Evolutionary conservation across 169 alveolate species (phyloP).

Genomic region (Nephromyces sp.): DNA sequence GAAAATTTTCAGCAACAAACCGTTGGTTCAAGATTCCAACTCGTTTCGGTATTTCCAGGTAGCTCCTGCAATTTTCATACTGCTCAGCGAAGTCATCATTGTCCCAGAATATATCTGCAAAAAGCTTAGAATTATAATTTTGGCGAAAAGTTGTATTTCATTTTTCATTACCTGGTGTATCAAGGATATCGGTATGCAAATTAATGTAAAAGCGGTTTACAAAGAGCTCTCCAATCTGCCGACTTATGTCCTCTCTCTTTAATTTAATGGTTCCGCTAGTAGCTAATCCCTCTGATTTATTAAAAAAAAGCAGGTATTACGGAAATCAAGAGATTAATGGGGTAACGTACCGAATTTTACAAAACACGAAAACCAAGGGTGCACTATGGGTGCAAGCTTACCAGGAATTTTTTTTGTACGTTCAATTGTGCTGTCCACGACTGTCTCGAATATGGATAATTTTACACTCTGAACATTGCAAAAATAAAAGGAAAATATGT

Average conservation of each 20-base stretch:
- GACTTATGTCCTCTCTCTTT: slow-evolving; percentile 60
- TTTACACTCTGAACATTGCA: slow-evolving; percentile 49
- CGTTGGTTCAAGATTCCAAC: slow-evolving; percentile 67
- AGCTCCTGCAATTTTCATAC: slow-evolving; percentile 55
- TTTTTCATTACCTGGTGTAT: slow-evolving; percentile 55
- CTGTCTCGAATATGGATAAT: slow-evolving; percentile 58
- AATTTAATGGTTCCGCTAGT: slow-evolving; percentile 59
- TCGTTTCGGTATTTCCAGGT: slow-evolving; percentile 66
- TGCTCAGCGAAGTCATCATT: slow-evolving; percentile 64
- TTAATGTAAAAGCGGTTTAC: slow-evolving; percentile 65
- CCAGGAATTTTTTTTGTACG: slow-evolving; percentile 65
- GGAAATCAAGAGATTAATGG: neutral
- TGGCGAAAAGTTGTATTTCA: neutral
- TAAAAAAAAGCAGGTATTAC: neutral
- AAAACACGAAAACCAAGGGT: neutral
- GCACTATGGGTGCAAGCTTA: neutral
- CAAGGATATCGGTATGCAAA: slow-evolving; percentile 64
- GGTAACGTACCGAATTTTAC: neutral
- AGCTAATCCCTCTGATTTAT: slow-evolving; percentile 55
- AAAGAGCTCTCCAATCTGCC: slow-evolving; percentile 64
- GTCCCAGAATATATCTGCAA: slow-evolving; percentile 68
- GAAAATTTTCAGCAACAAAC: slow-evolving; percentile 10
- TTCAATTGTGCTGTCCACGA: slow-evolving; percentile 65
- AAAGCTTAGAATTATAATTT: neutral
- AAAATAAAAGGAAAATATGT: too few species aligned